A percentile compares a stretch with the other conserved stretches of the same genome.
These are phyloP conservation scores for Akanthomyces uredinophilus DNA, from an alignment of 2,329 filamentous ascomycete genomes.

Conservation along the genomic window DNA sequence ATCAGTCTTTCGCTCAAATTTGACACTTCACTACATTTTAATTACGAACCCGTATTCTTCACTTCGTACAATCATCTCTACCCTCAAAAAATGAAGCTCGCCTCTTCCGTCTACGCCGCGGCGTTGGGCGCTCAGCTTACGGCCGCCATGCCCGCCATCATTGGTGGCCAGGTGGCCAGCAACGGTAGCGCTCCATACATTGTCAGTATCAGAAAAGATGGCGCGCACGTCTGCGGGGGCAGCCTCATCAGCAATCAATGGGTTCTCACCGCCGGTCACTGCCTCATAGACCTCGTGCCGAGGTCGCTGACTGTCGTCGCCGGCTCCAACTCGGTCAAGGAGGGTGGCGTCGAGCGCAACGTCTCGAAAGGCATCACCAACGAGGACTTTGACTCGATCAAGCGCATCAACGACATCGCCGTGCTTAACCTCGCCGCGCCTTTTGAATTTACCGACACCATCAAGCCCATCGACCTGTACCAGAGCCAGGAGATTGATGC, in stretches of 20 bases:
- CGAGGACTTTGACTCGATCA: not conserved
- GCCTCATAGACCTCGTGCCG: not conserved
- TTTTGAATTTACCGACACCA: not conserved
- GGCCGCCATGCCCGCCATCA: not conserved
- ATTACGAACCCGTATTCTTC: too few relatives aligned
- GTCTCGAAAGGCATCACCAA: not conserved
- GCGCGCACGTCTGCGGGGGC: constrained; percentile 2
- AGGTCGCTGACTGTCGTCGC: not conserved
- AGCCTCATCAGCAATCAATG: not conserved
- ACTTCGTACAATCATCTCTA: not conserved
- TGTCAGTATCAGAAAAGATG: constrained; percentile 4
- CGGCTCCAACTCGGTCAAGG: not conserved
- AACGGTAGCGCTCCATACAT: not conserved
- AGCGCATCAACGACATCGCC: constrained; percentile 1
- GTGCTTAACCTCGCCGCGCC: not conserved
- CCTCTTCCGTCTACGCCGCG: not conserved
- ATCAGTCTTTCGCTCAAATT: not conserved
- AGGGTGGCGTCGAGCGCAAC: not conserved
- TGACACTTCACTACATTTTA: not conserved
- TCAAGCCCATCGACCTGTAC: not conserved
- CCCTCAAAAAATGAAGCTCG: not conserved
- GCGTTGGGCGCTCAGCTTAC: not conserved
- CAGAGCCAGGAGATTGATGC: not conserved
- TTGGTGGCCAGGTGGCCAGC: not conserved
- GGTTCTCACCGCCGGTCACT: constrained; percentile 8